phyloP scores from a whole-genome alignment of 2,329 filamentous ascomycete genomes.

The Venturia nashicola region DNA sequence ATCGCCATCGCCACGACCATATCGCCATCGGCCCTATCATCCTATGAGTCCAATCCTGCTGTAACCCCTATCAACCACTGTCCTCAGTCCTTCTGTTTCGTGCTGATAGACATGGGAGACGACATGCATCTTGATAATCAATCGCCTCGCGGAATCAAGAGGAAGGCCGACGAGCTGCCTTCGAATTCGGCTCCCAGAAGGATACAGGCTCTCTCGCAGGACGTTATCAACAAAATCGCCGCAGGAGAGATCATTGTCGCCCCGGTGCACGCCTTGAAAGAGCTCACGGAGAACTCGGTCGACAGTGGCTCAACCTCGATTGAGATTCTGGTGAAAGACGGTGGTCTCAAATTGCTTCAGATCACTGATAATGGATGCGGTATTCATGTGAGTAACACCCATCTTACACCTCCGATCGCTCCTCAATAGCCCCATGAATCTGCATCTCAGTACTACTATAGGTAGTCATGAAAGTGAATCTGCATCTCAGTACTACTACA shows the following conservation, averaged over 20 bases:
- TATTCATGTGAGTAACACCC: conserved; percentile 57
- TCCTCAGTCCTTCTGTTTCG: too few relatives aligned
- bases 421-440: background rate
- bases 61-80: background rate
- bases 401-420: too few relatives aligned
- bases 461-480: background rate
- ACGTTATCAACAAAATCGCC: conserved; percentile 97
- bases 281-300: conserved; percentile 92
- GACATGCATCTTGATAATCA: background rate
- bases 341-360: conserved; percentile 85
- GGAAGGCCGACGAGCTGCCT: conserved; percentile 33
- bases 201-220: conserved; percentile 69
- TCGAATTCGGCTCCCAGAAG: conserved; percentile 24
- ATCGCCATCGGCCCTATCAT: background rate
- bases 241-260: conserved; percentile 97
- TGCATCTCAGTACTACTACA: background rate
- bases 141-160: conserved; percentile 31
- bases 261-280: conserved; percentile 89
- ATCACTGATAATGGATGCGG: conserved; percentile 96
- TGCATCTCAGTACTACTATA: background rate
- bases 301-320: conserved; percentile 90
- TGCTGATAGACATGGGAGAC: background rate
- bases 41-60: background rate
- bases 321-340: conserved; percentile 88
- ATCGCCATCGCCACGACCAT: too few relatives aligned